These are phyloP conservation scores for Suillus variegatus DNA, from an alignment of 768 basidiomycete species.

Conservation along the genomic window DNA sequence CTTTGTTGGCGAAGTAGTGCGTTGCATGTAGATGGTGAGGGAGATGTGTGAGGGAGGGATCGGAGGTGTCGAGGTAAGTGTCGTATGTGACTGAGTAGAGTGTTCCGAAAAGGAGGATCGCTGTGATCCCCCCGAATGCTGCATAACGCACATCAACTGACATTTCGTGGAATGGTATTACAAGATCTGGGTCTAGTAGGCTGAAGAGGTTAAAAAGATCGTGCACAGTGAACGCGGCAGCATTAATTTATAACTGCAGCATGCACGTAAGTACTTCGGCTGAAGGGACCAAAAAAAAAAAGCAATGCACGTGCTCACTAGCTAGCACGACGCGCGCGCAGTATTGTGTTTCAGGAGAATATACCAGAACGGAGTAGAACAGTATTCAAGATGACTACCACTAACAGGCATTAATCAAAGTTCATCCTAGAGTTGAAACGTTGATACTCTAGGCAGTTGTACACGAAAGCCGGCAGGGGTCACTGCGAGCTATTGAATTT, in stretches of 20 bases:
- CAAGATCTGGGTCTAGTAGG: background rate
- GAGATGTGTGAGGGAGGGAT: constrained; percentile 67
- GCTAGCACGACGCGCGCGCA: too few relatives aligned
- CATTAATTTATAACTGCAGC: background rate
- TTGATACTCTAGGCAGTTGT: too few relatives aligned
- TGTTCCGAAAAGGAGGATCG: constrained; percentile 60
- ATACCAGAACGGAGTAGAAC: too few relatives aligned
- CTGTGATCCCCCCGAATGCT: constrained; percentile 43
- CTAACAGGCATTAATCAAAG: too few relatives aligned
- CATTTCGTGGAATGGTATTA: background rate
- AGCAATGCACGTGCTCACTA: too few relatives aligned
- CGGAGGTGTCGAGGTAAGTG: constrained; percentile 85
- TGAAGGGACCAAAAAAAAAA: background rate
- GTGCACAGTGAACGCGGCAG: background rate
- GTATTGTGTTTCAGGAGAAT: too few relatives aligned
- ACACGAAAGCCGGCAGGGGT: too few relatives aligned
- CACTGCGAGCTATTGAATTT: too few relatives aligned
- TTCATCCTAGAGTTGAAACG: too few relatives aligned
- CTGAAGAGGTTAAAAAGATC: background rate
- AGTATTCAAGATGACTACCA: too few relatives aligned
- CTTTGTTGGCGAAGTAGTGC: constrained; percentile 79
- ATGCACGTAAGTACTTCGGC: background rate
- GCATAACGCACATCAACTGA: constrained; percentile 23
- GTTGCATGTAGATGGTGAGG: constrained; percentile 65
- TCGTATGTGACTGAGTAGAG: constrained; percentile 59